A percentile compares a stretch with the other conserved stretches of the same genome.
These are phyloP conservation scores for Candida ortonii DNA, from an alignment of 805 yeast species.

Conservation along the genomic window DNA sequence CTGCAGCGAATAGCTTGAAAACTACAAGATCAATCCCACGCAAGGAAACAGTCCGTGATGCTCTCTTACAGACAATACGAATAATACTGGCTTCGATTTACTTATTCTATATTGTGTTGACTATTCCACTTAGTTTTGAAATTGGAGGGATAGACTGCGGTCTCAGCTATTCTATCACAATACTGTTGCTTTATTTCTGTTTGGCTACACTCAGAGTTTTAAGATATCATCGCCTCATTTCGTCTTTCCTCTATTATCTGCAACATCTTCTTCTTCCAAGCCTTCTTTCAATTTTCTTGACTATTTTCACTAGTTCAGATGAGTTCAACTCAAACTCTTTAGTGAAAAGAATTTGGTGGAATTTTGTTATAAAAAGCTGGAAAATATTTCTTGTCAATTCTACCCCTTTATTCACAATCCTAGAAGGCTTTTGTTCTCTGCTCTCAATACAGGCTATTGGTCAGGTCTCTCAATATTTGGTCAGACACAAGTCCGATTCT, in stretches of 20 bases:
- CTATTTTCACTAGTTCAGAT: conserved; percentile 44
- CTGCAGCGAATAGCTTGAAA: conserved; percentile 5
- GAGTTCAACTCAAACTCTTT: conserved; percentile 18
- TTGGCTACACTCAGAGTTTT: conserved; percentile 70
- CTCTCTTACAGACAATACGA: conserved; percentile 27
- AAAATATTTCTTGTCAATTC: conserved; percentile 65
- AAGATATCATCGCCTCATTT: conserved; percentile 43
- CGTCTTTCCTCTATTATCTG: conserved; percentile 58
- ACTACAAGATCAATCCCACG: conserved; percentile 6
- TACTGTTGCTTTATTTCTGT: conserved; percentile 65
- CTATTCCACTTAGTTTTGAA: conserved; percentile 91
- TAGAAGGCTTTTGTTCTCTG: conserved; percentile 92
- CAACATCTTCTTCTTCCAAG: conserved; percentile 86
- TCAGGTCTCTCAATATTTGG: conserved; percentile 71
- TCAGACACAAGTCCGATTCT: conserved; percentile 59
- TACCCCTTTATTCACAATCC: conserved; percentile 82
- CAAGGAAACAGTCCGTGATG: conserved; percentile 15
- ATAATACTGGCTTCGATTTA: conserved; percentile 56
- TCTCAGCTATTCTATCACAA: conserved; percentile 71
- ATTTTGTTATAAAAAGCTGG: conserved; percentile 61
- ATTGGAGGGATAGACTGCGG: conserved; percentile 93
- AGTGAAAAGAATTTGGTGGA: conserved; percentile 33
- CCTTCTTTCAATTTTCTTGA: conserved; percentile 64
- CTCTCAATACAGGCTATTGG: conserved; percentile 92
- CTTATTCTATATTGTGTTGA: conserved; percentile 64